Base-by-base conservation (phyloP, 2,329 filamentous ascomycete genomes). In the Camillea tinctor region DNA sequence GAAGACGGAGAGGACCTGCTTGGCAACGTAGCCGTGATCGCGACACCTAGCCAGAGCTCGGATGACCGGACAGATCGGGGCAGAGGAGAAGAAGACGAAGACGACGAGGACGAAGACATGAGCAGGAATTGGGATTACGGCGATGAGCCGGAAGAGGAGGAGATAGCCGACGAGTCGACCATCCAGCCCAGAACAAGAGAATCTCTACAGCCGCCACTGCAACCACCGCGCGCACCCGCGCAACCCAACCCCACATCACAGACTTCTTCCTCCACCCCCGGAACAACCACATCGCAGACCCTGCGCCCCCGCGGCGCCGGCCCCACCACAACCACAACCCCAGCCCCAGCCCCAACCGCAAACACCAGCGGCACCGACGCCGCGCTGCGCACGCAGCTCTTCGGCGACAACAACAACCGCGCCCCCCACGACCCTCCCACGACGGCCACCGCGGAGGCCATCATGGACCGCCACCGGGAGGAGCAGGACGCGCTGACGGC, bases 401-500 rank as follows among this genome's bases (percentile, higher is more conserved):
- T 82, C 66, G 78, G 77, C 53, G 73, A 68, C 64, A n/a, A n/a
- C n/a, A n/a, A n/a, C n/a, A n/a, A n/a, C n/a, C n/a, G n/a, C 62
- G 19, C 30, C 11, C 7, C 21, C 70, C 74, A 1, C 21, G 71
- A 73, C 1, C 68, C 75, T 57, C 69, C 75, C 3, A 77, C 80
- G 4, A 80, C 80, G 1, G 79, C 84, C 9, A 83, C 84, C 17
- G 82, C 86, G 1, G 92, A 96, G 77, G 83, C 87, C 0, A 83
- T 93, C 30, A 84, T 97, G 50, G 86, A 91, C 68, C 84, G 90
- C 70, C 87, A 96, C 71, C 89, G 91, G 56, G 81, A 80, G 57
- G 92, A 97, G 77, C 93, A 97, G 75, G 92, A 97, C 74, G 80
- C 84, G 36, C 83, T 98, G 2, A 94, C 93, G 0, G 82, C 85